Percentiles rank a stretch among this genome's conserved stretches.
These are phyloP conservation scores for Paramecium pentaurelia DNA, from an alignment of 73 alveolate genomes.

Conservation along the genomic window DNA sequence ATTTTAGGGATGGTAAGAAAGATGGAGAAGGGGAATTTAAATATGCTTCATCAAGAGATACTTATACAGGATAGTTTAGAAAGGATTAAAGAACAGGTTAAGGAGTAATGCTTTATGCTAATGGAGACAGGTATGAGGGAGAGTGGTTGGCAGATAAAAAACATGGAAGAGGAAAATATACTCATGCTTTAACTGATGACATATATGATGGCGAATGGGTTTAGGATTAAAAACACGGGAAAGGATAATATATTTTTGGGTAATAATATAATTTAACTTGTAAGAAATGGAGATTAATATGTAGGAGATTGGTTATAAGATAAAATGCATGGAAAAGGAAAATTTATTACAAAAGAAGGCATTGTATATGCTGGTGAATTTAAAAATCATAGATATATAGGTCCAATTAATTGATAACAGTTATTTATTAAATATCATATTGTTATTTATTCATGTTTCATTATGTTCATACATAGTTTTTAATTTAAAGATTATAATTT, in stretches of 20 bases:
- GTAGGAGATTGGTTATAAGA: constrained; percentile 72
- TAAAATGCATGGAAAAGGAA: constrained; percentile 72
- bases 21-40: constrained; percentile 33
- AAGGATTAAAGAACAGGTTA: constrained; percentile 41
- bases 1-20: constrained; percentile 52
- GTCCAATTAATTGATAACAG: constrained; percentile 9
- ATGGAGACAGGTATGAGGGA: constrained; percentile 53
- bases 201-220: constrained; percentile 61
- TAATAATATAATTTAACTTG: not conserved
- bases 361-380: constrained; percentile 55
- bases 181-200: constrained; percentile 26
- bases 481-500: not conserved
- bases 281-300: constrained; percentile 49
- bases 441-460: not conserved
- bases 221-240: constrained; percentile 34
- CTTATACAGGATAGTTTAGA: not conserved
- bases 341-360: constrained; percentile 59
- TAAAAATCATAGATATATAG: constrained; percentile 10
- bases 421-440: not conserved
- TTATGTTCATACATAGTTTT: not conserved
- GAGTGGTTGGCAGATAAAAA: constrained; percentile 51
- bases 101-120: constrained; percentile 47
- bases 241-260: constrained; percentile 41
- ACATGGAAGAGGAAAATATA: constrained; percentile 62
- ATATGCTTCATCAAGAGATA: not conserved